Percentiles rank a stretch among this genome's conserved stretches.
Conservation (phyloP, 2,329 filamentous ascomycete species). For the Colletotrichum tropicale region DNA sequence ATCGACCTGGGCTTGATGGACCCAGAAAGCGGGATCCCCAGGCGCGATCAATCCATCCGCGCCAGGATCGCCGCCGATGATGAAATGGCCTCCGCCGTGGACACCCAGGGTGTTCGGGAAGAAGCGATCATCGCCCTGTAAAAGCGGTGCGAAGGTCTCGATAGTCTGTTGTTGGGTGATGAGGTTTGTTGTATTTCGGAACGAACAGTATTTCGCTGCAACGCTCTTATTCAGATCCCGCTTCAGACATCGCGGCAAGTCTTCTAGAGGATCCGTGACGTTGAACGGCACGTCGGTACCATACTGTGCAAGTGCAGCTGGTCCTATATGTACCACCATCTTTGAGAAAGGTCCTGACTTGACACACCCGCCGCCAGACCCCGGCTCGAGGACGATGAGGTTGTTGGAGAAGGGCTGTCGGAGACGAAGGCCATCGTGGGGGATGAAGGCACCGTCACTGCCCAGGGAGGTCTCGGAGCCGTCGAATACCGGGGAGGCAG, state of each 20-base stretch:
- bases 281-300: constrained; percentile 21
- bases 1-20: constrained; percentile 52
- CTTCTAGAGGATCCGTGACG: constrained; percentile 30
- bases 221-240: constrained; percentile 35
- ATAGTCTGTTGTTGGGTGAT: constrained; percentile 30
- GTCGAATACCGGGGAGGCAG: constrained; percentile 42
- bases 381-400: constrained; percentile 41
- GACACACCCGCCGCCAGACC: constrained; percentile 53
- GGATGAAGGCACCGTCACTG: constrained; percentile 39
- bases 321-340: constrained; percentile 43
- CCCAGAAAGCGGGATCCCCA: constrained; percentile 49
- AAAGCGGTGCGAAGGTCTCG: constrained; percentile 34
- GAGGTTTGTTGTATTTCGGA: constrained; percentile 31
- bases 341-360: constrained; percentile 39
- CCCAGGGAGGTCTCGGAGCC: constrained; percentile 41
- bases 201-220: constrained; percentile 23
- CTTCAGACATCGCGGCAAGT: constrained; percentile 48
- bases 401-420: constrained; percentile 13
- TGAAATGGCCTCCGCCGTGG: constrained; percentile 45
- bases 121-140: constrained; percentile 37
- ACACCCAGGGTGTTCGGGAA: constrained; percentile 36
- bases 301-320: constrained; percentile 22
- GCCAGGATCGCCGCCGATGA: constrained; percentile 50
- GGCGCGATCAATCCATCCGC: constrained; percentile 48
- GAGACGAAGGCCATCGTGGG: constrained; percentile 24